phyloP scores from a whole-genome alignment of 768 basidiomycete species.

The Kondoa malvinella region DNA sequence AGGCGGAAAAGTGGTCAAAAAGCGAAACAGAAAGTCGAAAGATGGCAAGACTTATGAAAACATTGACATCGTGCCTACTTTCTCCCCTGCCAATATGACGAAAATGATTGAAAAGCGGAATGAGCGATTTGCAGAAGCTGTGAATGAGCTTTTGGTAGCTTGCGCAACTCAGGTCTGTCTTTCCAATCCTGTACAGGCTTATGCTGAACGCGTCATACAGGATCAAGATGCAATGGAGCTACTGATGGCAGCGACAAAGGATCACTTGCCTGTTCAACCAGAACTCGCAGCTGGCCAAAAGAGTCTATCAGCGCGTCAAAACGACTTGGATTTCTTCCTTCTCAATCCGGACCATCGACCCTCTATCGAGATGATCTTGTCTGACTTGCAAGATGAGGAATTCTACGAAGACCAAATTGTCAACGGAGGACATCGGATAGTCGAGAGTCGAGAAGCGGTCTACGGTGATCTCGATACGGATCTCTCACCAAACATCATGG shows the following conservation, averaged over 20 bases:
- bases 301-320: slow-evolving; percentile 13
- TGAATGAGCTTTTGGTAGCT: slow-evolving; percentile 44
- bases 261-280: slow-evolving; percentile 51
- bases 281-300: slow-evolving; percentile 11
- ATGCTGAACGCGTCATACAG: slow-evolving; percentile 9
- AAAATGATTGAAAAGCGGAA: slow-evolving; percentile 58
- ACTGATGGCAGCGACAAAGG: slow-evolving; percentile 49
- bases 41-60: slow-evolving; percentile 13
- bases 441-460: slow-evolving; percentile 37
- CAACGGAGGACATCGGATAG: slow-evolving; percentile 37
- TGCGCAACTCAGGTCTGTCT: slow-evolving; percentile 26
- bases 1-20: slow-evolving; percentile 22
- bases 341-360: slow-evolving; percentile 38
- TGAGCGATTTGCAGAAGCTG: slow-evolving; percentile 45
- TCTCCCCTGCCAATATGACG: slow-evolving; percentile 36
- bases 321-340: slow-evolving; percentile 25
- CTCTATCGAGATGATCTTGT: slow-evolving; percentile 44
- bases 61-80: slow-evolving; percentile 20
- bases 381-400: slow-evolving; percentile 42
- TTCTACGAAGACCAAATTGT: slow-evolving; percentile 61
- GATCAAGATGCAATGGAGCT: slow-evolving; percentile 47
- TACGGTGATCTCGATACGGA: slow-evolving; percentile 38
- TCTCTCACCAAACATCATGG: slow-evolving; percentile 42
- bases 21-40: slow-evolving; percentile 16
- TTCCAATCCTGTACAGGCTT: neutral